phyloP scores from a whole-genome alignment of 768 basidiomycete species.

The Tylopilus vinaceipallidus region DNA sequence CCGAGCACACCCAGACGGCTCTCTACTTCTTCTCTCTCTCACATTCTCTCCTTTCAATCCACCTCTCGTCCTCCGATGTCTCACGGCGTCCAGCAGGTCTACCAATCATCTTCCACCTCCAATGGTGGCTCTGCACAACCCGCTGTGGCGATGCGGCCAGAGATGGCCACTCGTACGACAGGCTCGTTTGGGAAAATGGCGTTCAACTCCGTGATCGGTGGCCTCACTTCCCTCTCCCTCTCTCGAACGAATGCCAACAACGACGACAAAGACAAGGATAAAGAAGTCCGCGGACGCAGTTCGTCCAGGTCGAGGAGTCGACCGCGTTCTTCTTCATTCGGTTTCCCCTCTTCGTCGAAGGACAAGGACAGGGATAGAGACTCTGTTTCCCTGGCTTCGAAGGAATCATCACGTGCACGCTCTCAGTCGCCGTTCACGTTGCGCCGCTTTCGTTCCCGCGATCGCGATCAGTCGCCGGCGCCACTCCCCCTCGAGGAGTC shows the following conservation, averaged over 20 bases:
- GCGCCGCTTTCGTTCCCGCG: slow-evolving; percentile 59
- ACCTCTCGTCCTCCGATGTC: slow-evolving; percentile 15
- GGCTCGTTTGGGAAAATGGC: slow-evolving; percentile 64
- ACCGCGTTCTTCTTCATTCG: slow-evolving; percentile 50
- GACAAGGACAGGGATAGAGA: slow-evolving; percentile 34
- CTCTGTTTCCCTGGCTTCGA: slow-evolving; percentile 41
- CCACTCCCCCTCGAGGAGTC: slow-evolving; percentile 57
- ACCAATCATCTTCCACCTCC: slow-evolving; percentile 3
- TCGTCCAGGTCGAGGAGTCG: slow-evolving; percentile 42
- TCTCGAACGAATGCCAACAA: slow-evolving; percentile 48
- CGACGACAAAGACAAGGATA: slow-evolving; percentile 41
- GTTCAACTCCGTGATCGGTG: slow-evolving; percentile 68
- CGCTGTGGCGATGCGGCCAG: slow-evolving; percentile 29
- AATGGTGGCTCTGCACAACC: slow-evolving; percentile 10
- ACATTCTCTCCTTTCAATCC: slow-evolving; percentile 25
- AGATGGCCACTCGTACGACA: slow-evolving; percentile 34
- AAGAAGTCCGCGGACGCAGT: slow-evolving; percentile 52
- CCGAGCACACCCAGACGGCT: slow-evolving; percentile 21
- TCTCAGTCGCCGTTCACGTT: slow-evolving; percentile 81
- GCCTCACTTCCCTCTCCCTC: slow-evolving; percentile 62
- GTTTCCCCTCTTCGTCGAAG: slow-evolving; percentile 33
- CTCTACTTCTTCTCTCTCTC: slow-evolving; percentile 27
- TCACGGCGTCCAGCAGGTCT: slow-evolving; percentile 19
- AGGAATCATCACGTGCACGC: slow-evolving; percentile 58
- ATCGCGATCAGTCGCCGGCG: slow-evolving; percentile 54